Percentiles rank a stretch among this genome's conserved stretches.
Conservation (phyloP, 2,329 filamentous ascomycete genomes). For the Claviceps sp. region DNA sequence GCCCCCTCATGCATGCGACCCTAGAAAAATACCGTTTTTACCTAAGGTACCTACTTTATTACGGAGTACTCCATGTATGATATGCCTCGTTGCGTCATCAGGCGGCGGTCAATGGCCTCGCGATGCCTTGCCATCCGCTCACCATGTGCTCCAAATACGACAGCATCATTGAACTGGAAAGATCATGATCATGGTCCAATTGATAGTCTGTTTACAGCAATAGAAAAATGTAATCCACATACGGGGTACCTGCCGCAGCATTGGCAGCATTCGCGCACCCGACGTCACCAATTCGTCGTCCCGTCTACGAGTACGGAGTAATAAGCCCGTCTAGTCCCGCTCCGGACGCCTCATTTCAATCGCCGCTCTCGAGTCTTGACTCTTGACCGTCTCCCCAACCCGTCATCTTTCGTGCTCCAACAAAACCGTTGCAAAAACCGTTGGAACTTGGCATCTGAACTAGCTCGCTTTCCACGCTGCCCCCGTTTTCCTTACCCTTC, state of each 20-base stretch:
- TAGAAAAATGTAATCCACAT: not conserved
- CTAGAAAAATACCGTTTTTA: no score
- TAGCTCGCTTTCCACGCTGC: not conserved
- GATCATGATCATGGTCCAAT: no score
- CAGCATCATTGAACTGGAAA: no score
- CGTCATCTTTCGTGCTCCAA: not conserved
- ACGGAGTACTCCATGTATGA: no score
- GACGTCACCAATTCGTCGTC: conserved; percentile 1
- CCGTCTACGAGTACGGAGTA: not conserved
- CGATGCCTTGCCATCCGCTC: not conserved
- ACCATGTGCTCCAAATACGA: not conserved
- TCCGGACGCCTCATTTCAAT: not conserved
- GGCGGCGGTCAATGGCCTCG: no score
- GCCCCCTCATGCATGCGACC: not conserved
- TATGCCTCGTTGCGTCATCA: no score
- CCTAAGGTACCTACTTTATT: no score
- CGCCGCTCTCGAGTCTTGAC: not conserved
- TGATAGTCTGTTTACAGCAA: no score
- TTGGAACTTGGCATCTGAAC: not conserved
- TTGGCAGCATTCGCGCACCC: not conserved
- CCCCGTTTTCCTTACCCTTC: not conserved
- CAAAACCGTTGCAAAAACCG: not conserved
- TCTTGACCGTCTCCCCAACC: not conserved
- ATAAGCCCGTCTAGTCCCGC: not conserved
- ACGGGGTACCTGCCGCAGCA: not conserved